A percentile compares a stretch with the other conserved stretches of the same genome.
Conservation (phyloP, 495 filamentous ascomycete genomes). For the Daldinia grandis region DNA sequence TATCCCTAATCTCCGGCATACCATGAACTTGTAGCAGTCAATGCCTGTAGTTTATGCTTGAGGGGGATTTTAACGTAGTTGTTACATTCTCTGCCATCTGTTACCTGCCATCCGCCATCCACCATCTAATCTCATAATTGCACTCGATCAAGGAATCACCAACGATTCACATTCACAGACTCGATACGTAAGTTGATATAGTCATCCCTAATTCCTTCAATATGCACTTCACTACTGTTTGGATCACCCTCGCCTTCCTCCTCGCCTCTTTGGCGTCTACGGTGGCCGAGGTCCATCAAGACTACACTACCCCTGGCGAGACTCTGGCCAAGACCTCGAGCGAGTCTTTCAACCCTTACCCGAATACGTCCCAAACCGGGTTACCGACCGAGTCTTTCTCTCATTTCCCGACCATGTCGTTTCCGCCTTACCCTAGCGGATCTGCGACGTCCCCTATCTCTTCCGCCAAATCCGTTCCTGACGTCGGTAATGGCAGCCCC, state of each 20-base stretch:
- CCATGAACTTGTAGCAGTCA: neutral
- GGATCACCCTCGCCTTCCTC: neutral
- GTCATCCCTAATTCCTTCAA: neutral
- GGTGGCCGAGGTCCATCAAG: neutral
- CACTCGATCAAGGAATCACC: neutral
- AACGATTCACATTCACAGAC: neutral
- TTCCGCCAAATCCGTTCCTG: neutral
- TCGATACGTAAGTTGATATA: neutral
- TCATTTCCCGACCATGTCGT: neutral
- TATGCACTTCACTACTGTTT: slow-evolving; percentile 1
- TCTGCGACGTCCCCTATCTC: neutral
- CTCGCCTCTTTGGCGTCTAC: neutral
- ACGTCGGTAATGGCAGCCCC: neutral
- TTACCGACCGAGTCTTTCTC: neutral
- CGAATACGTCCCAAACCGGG: neutral
- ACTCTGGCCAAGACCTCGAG: neutral
- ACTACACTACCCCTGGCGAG: neutral
- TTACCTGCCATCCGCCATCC: too few relatives aligned
- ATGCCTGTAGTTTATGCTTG: neutral
- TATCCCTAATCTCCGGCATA: too few relatives aligned
- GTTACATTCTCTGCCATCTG: neutral
- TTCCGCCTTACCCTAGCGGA: neutral
- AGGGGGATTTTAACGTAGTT: neutral
- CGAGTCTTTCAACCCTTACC: neutral
- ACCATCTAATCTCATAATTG: neutral